Base-by-base conservation (phyloP, 2,329 filamentous ascomycete genomes). In the Cladophialophora chaetospira region DNA sequence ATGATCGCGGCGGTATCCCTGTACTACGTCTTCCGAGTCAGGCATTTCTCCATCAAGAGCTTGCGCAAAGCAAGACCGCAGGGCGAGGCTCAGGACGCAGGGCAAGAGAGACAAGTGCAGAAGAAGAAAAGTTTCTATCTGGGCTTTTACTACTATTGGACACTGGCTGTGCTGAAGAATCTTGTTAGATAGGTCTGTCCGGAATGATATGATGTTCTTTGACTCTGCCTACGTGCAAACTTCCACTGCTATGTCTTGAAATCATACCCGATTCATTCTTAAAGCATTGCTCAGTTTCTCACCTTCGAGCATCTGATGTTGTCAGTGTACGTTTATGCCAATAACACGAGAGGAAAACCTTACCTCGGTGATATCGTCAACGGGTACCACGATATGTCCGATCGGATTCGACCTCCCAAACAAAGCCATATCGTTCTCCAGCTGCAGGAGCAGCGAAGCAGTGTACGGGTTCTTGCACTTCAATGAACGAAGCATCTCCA, bases 1-100 rank as follows among this genome's bases (percentile, higher is more conserved):
- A 69, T 84, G n/a, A 69, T 70, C 26, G 81, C 75, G 0, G 81
- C 83, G 0, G 69, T 86, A 38, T 68, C 74, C 2, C 66, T 86
- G 31, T 87, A 86, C 66, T 86, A 75, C 61, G 55, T 72, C 52
- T 70, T 74, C 61, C 67, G 73, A 2, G 70, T 75, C 31, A 70
- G 66, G 47, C 48, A 26, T 8, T 53, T 60, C 40, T 40, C 19
- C 5, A n/a, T 48, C 21, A 50, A 40, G 19, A 28, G 50, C 28
- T 28, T 55, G 5, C 38, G 45, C 65, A 74, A 73, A 65, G 68
- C 64, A 56, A 68, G 70, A 75, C 76, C 70, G 71, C 72, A 60
- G 67, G 69, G 56, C 75, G 77, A 72, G 5, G 29, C 28, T 15
- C 15, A 46, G n/a, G 42, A 10, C n/a, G 35, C 17, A 36, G 17